Percentiles rank a stretch among this genome's conserved stretches.
These are phyloP conservation scores for Fraxinus dipetala DNA, from an alignment of 305 asterid species.

Conservation along the genomic window DNA sequence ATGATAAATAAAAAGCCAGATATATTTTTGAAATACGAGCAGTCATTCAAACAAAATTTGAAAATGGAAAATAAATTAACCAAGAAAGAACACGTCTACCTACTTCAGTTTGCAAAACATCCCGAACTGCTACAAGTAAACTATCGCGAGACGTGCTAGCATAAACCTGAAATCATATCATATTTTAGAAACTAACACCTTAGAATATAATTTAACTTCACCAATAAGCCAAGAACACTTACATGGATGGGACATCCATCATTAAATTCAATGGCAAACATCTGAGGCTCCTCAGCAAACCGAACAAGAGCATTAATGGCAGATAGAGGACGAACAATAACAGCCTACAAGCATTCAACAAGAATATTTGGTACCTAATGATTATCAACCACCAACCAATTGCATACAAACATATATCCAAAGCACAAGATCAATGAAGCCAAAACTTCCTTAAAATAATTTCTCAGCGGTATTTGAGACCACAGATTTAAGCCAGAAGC, in stretches of 20 bases:
- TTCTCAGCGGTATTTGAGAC: not conserved
- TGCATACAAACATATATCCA: constrained; percentile 9
- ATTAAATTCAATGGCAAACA: constrained; percentile 95
- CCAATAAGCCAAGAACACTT: constrained; percentile 35
- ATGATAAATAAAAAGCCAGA: constrained; percentile 10
- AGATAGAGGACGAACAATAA: constrained; percentile 87
- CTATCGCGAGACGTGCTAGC: constrained; percentile 98
- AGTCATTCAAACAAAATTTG: constrained; percentile 3
- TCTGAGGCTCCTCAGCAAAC: constrained; percentile 99
- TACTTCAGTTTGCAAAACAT: constrained; percentile 93
- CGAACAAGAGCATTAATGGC: constrained; percentile 95
- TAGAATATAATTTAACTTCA: constrained; percentile 21
- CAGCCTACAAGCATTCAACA: constrained; percentile 70
- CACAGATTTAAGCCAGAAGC: not conserved
- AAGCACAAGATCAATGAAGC: constrained; percentile 14
- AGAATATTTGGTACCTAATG: constrained; percentile 19
- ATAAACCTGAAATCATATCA: constrained; percentile 70
- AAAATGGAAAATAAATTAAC: constrained; percentile 23
- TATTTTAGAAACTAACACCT: constrained; percentile 22
- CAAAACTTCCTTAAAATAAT: constrained; percentile 18
- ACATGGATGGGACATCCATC: constrained; percentile 98
- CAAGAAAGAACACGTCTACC: constrained; percentile 46
- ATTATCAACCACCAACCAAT: constrained; percentile 20
- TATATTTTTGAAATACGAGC: constrained; percentile 4
- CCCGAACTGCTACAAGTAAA: constrained; percentile 94